Base-by-base conservation (phyloP, 2,329 filamentous ascomycete genomes). In the Trichoderma aggressivum region DNA sequence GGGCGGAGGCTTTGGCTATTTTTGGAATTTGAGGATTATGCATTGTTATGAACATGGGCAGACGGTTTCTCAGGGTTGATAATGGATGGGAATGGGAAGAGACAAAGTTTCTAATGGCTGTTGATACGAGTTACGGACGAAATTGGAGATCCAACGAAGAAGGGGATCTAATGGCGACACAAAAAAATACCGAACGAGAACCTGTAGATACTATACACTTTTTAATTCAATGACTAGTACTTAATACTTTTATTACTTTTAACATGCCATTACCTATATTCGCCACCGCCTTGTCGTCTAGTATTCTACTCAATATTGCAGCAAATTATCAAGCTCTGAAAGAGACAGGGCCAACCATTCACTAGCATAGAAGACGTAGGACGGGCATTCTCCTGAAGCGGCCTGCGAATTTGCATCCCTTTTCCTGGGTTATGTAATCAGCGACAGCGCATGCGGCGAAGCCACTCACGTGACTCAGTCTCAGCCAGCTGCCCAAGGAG, bases 211-310 rank as follows among this genome's bases (percentile, higher is more conserved):
- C 12, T 61, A 69, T n/a, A 53, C n/a, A 43, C 30, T 53, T 69
- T 69, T 61, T 69, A 61, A 69, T 69, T 24, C 39, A n/a, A 66
- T 8, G 63, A 66, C 21, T 66, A n/a, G n/a, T n/a, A 56, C 34
- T 39, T 55, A 56, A 55, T 39, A 34, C 24, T 28, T 39, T 50
- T 28, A 50, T 26, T 28, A 28, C 11, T n/a, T 34, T 55, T 5
- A 53, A 34, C 14, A 60, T 36, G 16, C 8, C 5, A 60, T n/a
- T 24, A n/a, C n/a, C n/a, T n/a, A n/a, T n/a, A 28, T 28, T 18
- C 10, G 16, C 4, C 21, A 16, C 21, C 10, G 18, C 21, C n/a
- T 39, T 39, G 24, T 5, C 14, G 21, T 43, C 8, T 28, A 24
- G 7, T 28, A 16, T 36, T 14, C 28, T 28, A 10, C 56, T 43